Percentiles rank a stretch among this genome's conserved stretches.
These are phyloP conservation scores for Adansonia rubrostipa DNA, from an alignment of 441 rosid species.

Conservation along the genomic window DNA sequence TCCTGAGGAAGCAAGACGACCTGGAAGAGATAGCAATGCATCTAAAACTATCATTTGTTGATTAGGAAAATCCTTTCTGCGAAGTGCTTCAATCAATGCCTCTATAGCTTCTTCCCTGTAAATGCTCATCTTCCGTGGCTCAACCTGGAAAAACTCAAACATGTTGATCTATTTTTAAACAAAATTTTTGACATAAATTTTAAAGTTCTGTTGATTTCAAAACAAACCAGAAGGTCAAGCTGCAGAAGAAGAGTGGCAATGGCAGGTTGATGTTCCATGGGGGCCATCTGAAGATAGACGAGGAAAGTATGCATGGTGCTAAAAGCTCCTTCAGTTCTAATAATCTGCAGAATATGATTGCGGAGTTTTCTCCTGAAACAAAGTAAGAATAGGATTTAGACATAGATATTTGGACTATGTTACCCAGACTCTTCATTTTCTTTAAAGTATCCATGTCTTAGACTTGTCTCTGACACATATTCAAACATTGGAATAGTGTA, in stretches of 20 bases:
- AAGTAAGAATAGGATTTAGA: conserved; percentile 15
- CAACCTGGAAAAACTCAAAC: conserved; percentile 44
- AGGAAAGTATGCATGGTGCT: conserved; percentile 75
- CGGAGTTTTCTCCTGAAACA: conserved; percentile 54
- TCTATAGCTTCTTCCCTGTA: conserved; percentile 75
- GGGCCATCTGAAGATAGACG: conserved; percentile 77
- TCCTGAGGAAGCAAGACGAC: conserved; percentile 54
- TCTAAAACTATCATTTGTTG: conserved; percentile 59
- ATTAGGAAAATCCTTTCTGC: conserved; percentile 56
- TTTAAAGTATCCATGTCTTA: no score
- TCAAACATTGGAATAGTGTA: no score
- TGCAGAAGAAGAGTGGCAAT: conserved; percentile 70
- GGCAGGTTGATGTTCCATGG: conserved; percentile 64
- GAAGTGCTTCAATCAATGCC: conserved; percentile 59
- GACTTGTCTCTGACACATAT: no score
- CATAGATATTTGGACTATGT: not conserved
- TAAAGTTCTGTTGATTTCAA: conserved; percentile 22
- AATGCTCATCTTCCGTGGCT: conserved; percentile 76
- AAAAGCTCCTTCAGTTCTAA: conserved; percentile 65
- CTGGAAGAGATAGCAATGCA: conserved; percentile 53
- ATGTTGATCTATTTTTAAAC: not conserved
- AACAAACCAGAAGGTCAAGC: conserved; percentile 67
- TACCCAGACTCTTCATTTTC: no score
- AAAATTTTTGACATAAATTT: not conserved
- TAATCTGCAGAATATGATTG: conserved; percentile 54